These are phyloP conservation scores for Kalanchoe fedtschenkoi DNA, from an alignment of 164 flowering plant genomes.

Conservation along the genomic window DNA sequence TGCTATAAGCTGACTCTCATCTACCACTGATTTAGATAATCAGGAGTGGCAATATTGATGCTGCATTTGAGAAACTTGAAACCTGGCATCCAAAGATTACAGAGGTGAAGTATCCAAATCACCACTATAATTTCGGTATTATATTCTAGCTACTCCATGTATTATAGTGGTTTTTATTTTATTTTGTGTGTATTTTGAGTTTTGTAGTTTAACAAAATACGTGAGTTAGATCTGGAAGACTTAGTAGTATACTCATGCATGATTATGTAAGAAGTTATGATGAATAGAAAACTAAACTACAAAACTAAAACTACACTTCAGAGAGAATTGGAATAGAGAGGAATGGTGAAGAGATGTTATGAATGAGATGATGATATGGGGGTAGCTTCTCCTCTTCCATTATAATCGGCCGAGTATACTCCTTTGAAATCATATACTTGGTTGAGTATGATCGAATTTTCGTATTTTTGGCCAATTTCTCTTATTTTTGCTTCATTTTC, in stretches of 20 bases:
- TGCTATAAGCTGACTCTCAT: slow-evolving; percentile 13
- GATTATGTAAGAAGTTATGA: neutral
- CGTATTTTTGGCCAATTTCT: too few relatives aligned
- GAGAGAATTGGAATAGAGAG: too few relatives aligned
- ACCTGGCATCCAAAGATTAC: slow-evolving; percentile 84
- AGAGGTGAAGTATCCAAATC: slow-evolving; percentile 38
- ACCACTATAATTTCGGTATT: neutral
- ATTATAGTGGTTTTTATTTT: neutral
- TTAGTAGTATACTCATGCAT: too few relatives aligned
- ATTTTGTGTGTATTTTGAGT: neutral
- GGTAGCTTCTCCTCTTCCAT: too few relatives aligned
- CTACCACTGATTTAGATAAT: slow-evolving; percentile 53
- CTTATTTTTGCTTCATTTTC: too few relatives aligned
- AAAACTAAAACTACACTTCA: too few relatives aligned
- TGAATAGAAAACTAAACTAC: too few relatives aligned
- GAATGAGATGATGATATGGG: too few relatives aligned
- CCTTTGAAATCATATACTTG: too few relatives aligned
- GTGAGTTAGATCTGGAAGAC: neutral
- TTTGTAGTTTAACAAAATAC: neutral
- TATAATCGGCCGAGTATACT: too few relatives aligned
- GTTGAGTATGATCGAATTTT: too few relatives aligned
- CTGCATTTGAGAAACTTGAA: slow-evolving; percentile 50
- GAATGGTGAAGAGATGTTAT: too few relatives aligned
- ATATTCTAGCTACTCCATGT: neutral
- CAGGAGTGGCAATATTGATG: slow-evolving; percentile 73